phyloP scores from a whole-genome alignment of 192 early-diverging fungal genomes.

The Umbelopsis sp. region DNA sequence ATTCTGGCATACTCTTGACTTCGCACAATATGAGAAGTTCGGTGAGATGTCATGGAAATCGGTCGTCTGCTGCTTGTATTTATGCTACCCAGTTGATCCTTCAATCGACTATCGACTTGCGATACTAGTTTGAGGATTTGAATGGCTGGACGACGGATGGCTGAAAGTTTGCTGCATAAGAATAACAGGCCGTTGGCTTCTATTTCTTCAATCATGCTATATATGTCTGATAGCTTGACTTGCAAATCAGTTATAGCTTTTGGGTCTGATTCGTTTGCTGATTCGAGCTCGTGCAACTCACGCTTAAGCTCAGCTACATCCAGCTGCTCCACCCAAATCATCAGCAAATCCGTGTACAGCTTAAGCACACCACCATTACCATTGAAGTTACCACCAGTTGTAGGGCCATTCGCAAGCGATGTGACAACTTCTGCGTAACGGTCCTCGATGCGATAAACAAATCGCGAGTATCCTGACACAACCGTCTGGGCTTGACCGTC shows the following conservation, averaged over 20 bases:
- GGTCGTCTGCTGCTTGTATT: not conserved
- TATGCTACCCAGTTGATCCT: slow-evolving; percentile 24
- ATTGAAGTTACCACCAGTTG: slow-evolving; percentile 21
- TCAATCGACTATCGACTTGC: slow-evolving; percentile 50
- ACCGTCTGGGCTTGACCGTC: slow-evolving; percentile 58
- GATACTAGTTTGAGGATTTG: slow-evolving; percentile 58
- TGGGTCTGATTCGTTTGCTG: slow-evolving; percentile 26
- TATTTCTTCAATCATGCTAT: slow-evolving; percentile 63
- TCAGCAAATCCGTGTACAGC: slow-evolving; percentile 67
- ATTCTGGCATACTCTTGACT: slow-evolving; percentile 35
- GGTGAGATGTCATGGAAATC: slow-evolving; percentile 16
- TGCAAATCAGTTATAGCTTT: slow-evolving; percentile 38
- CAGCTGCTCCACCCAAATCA: slow-evolving; percentile 55
- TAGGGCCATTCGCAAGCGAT: slow-evolving; percentile 34
- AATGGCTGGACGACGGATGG: slow-evolving; percentile 64
- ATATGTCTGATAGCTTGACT: slow-evolving; percentile 41
- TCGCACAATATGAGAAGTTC: slow-evolving; percentile 26
- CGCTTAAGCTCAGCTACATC: slow-evolving; percentile 28
- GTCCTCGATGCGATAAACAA: slow-evolving; percentile 59
- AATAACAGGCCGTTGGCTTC: slow-evolving; percentile 78
- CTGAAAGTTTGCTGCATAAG: slow-evolving; percentile 59
- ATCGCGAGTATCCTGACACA: slow-evolving; percentile 53
- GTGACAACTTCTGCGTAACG: slow-evolving; percentile 45
- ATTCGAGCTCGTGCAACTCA: slow-evolving; percentile 31
- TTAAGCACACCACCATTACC: slow-evolving; percentile 60